Evolutionary conservation across 208 protist genomes (phyloP), one percentile per base, ranked within the genome.

Genomic region (Crithidia brevicula): DNA sequence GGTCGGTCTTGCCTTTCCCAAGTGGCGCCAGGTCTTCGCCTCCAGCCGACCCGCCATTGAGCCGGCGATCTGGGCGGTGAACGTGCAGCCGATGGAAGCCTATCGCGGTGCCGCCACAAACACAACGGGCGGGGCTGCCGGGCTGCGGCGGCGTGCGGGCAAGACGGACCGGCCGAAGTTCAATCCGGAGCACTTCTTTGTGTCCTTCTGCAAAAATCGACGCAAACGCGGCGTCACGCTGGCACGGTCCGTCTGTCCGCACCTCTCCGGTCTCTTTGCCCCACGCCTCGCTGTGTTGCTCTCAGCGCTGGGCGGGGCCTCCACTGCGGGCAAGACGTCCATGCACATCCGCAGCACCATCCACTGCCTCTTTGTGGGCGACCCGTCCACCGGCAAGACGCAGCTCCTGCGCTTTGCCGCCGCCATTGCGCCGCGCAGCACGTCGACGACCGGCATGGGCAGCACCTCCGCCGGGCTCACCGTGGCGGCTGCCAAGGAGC

Each of bases 301-400:
- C 53, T 87, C 88, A 11, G 70, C 85, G 1, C 45, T 96, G 13
- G 86, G 85, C 27, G 91, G 91, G 34, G 79, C 84, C 1, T 79
- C 71, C 46, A 93, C 79, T 27, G 62, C 63, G 27, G 96, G 82
- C 28, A 90, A 86, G 54, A 81, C 77, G 3, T 59, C 38, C 16
- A 86, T 94, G 77, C 87, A 89, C 69, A 68, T 90, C 45, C 81
- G 88, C 51, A 88, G 76, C 51, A 98, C 99, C 54, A 98, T 99
- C 64, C 98, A 99, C 89, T 89, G 99, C 30, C 77, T 99, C 5
- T 90, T 99, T 67, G 93, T 99, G 10, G 99, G 99, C 13, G 99
- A 99, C 86, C 98, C 99, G 3, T 99, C 98, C 0, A 99, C 98
- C 0, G 98, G 98, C 36, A 99, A 99, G 67, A 94, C 89, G 28